A percentile compares a stretch with the other conserved stretches of the same genome.
Evolutionary conservation across 169 alveolate species (phyloP).

Genomic region (Amoebophrya sp.): DNA sequence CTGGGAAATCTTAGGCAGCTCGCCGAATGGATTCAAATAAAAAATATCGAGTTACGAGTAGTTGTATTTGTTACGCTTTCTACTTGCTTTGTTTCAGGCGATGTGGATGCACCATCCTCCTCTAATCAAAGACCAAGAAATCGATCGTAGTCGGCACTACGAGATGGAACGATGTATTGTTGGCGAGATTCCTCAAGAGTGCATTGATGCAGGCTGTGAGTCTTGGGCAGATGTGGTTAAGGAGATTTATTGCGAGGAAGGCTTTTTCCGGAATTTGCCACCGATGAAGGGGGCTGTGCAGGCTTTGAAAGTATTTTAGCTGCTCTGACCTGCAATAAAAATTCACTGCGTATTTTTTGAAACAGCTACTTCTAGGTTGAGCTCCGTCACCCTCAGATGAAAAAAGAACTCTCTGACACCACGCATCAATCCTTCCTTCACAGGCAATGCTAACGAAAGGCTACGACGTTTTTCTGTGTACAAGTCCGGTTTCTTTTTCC

Average conservation of each 20-base stretch:
- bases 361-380: no score
- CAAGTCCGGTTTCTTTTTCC: not conserved
- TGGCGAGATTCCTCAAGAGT: no score
- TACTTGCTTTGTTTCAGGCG: no score
- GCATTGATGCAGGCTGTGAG: no score
- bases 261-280: slow-evolving; percentile 26
- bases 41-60: no score
- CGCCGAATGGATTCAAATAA: no score
- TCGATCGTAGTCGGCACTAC: not conserved
- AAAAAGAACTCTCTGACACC: not conserved
- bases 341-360: no score
- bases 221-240: not conserved
- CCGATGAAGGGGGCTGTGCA: slow-evolving; percentile 4
- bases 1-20: no score
- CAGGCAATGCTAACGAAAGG: not conserved
- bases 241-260: slow-evolving; percentile 28
- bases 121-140: not conserved
- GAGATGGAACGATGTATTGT: slow-evolving; percentile 28
- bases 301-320: not conserved
- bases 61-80: no score
- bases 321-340: no score
- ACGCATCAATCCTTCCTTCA: not conserved
- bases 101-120: no score
- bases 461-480: not conserved
- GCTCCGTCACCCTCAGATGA: no score